Percentiles rank a stretch among this genome's conserved stretches.
These are phyloP conservation scores for Backusella mclennaniae DNA, from an alignment of 192 early-diverging fungal genomes.

Conservation along the genomic window DNA sequence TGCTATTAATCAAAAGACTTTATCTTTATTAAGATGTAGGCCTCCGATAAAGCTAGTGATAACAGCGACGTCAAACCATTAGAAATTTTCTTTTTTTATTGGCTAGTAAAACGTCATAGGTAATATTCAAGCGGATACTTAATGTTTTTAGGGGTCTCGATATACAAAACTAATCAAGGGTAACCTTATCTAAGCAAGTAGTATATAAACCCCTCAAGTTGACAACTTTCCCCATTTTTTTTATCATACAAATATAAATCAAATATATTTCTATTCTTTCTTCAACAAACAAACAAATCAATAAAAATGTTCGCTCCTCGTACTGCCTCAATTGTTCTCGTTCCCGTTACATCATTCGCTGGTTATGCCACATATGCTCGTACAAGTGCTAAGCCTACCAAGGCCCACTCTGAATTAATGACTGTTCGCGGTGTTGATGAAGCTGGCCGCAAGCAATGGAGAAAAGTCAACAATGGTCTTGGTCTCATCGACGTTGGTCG, in stretches of 20 bases:
- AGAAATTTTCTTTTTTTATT: background rate
- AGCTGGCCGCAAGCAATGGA: constrained; percentile 22
- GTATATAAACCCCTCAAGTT: background rate
- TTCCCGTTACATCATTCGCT: constrained; percentile 26
- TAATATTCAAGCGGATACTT: background rate
- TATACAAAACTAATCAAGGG: background rate
- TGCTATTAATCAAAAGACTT: background rate
- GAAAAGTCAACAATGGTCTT: constrained; percentile 35
- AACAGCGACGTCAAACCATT: background rate
- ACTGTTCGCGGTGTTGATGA: constrained; percentile 11
- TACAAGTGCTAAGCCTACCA: constrained; percentile 14
- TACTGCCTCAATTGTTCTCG: constrained; percentile 23
- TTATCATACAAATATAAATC: background rate
- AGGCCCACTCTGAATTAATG: constrained; percentile 26
- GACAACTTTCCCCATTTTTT: background rate
- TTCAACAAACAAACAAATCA: background rate
- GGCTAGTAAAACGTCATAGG: background rate
- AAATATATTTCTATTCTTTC: background rate
- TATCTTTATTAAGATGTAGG: background rate
- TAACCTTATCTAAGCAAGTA: background rate
- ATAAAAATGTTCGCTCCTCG: constrained; percentile 20
- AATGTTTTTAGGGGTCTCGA: background rate
- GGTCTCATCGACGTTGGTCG: constrained; percentile 37
- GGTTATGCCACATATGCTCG: constrained; percentile 32
- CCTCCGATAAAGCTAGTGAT: background rate